Base-by-base conservation (phyloP, 352 stramenopile genomes). In the Globisporangium viniferum region DNA sequence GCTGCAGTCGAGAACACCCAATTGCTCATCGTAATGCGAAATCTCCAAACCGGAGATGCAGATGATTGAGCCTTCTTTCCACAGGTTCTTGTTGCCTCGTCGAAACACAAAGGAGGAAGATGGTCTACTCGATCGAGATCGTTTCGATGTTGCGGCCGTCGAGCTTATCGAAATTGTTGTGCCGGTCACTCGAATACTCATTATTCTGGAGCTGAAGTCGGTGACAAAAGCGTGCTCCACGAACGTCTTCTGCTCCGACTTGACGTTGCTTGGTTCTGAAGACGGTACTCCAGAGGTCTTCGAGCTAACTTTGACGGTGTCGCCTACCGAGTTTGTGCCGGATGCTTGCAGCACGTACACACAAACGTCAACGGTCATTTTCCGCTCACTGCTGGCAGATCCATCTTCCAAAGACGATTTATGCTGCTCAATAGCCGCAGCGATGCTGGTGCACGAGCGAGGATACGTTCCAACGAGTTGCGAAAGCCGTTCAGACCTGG, bases 181-280 rank as follows among this genome's bases (percentile, higher is more conserved):
- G 33, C 76, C 70, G 7, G 71, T 73, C 1, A 89, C 56, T 18
- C 81, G 77, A 69, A 91, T 74, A 62, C 83, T 88, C 80, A 89
- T 83, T 7, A 91, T 64, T 36, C 77, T 69, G 10, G 68, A 64
- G 54, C 73, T 89, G 53, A 53, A 53, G 59, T 91, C 82, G 0
- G 82, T 87, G n/a, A 79, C 81, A 51, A 91, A 91, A 15, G 81
- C 72, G 33, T 89, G 81, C 44, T 89, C 70, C 2, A 77, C 55
- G 65, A 81, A 84, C 3, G 69, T 46, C 8, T 66, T 59, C 55
- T 69, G 67, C 4, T 65, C 56, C 9, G 51, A 54, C 36, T 60
- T 60, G 31, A 66, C n/a, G 46, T 31, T 59, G 57, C 59, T 70
- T n/a, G 54, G 39, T 3, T 70, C 59, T 29, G 24, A 61, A 39